Base-by-base conservation (phyloP, 2,329 filamentous ascomycete genomes). In the Endoconidiophora polonica region DNA sequence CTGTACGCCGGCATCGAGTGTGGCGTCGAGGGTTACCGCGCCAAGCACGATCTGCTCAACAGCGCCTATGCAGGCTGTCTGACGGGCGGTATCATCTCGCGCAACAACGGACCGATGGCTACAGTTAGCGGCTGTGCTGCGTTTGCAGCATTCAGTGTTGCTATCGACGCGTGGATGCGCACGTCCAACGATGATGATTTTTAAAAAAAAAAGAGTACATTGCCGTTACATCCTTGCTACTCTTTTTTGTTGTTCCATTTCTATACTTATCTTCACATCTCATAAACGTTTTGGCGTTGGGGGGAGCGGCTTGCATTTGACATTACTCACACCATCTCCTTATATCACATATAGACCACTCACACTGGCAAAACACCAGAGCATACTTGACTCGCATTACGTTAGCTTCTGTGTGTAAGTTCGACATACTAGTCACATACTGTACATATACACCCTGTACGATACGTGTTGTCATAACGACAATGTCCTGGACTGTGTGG, bases 1-100 rank as follows among this genome's bases (percentile, higher is more conserved):
- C 74, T 96, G 18, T 98, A 93, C 69, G 76, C 79, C 14, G 90
- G 90, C 39, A 94, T 91, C 48, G 91, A 98, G 68, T 98, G 91
- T 69, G 87, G 85, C 56, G 87, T 98, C 60, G 91, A 98, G 65
- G 88, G 88, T 0, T 74, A 85, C 59, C 76, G 91, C 26, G 91
- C 88, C 20, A 95, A 94, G 71, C 95, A 96, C 66, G 91, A 96
- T 64, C 65, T 96, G 26, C 77, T 71, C 55, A 98, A 98, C 68
- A 86, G 86, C 49, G 79, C 91, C 4, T 77, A 81, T 3, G 86
- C 88, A 0, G 91, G 91, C 0, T 96, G 90, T 62, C 69, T 95
- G 49, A 95, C 91, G 7, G 91, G 91, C 14, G 91, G 86, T 16
- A 83, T 91, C 49, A 66, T 98, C 55, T 90, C 86, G 44, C 79